phyloP scores from a whole-genome alignment of 495 filamentous ascomycete genomes.

The Opeltia flavorubescens region DNA sequence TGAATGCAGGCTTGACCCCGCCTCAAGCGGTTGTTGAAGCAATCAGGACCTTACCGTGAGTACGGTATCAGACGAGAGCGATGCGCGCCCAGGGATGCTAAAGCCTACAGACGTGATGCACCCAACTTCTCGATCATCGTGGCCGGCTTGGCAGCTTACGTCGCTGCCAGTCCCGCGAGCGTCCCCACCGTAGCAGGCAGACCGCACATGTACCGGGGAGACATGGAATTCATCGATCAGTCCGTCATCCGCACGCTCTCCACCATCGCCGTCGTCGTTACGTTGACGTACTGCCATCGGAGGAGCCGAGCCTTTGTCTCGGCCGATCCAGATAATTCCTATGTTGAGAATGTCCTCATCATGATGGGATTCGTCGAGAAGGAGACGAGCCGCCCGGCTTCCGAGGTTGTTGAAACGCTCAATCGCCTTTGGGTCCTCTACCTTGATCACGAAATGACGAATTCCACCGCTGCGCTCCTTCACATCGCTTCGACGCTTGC shows the following conservation, averaged over 20 bases:
- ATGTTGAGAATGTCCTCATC: conserved; percentile 29
- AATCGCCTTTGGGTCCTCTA: conserved; percentile 30
- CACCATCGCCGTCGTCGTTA: conserved; percentile 24
- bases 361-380: conserved; percentile 29
- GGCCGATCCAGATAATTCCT: conserved; percentile 23
- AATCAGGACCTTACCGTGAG: background rate
- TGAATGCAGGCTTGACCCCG: conserved; percentile 12
- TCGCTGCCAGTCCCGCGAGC: conserved; percentile 23
- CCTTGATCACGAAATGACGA: conserved; percentile 40
- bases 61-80: background rate
- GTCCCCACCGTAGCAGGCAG: conserved; percentile 25
- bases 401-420: conserved; percentile 22
- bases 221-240: conserved; percentile 25
- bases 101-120: background rate
- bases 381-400: conserved; percentile 21
- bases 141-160: conserved; percentile 28
- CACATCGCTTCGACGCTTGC: conserved; percentile 34
- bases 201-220: conserved; percentile 24
- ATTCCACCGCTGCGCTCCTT: conserved; percentile 36
- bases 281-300: conserved; percentile 26
- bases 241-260: conserved; percentile 28
- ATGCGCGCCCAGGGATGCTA: background rate
- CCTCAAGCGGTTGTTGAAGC: conserved; percentile 19
- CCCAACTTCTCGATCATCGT: conserved; percentile 23
- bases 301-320: conserved; percentile 24